A percentile compares a stretch with the other conserved stretches of the same genome.
Conservation (phyloP, 805 yeast genomes). For the Komagataella ulmi region DNA sequence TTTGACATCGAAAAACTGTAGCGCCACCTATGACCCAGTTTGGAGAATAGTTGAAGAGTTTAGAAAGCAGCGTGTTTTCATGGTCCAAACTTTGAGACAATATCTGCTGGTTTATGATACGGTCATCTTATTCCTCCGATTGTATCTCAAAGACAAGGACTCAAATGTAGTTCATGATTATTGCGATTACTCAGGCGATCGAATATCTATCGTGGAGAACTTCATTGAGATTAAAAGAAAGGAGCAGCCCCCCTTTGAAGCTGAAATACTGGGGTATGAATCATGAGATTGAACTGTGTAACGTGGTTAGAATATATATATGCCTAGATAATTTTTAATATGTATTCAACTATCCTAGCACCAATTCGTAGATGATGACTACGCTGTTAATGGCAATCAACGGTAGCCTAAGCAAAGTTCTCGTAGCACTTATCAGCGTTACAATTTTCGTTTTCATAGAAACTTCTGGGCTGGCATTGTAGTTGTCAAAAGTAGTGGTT, state of each 20-base stretch:
- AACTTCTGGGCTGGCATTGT: conserved; percentile 4
- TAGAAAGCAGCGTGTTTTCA: conserved; percentile 38
- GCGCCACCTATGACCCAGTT: conserved; percentile 24
- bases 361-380: conserved; percentile 37
- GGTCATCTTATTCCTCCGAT: conserved; percentile 12
- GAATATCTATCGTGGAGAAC: conserved; percentile 1
- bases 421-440: conserved; percentile 42
- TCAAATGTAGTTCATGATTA: not conserved
- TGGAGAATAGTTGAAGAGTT: conserved; percentile 31
- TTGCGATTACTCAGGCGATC: conserved; percentile 2
- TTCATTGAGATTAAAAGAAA: not conserved
- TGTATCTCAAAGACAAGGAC: not conserved
- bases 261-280: not conserved
- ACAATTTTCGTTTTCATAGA: conserved; percentile 32
- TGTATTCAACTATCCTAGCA: conserved; percentile 25
- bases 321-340: conserved; percentile 1
- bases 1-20: not conserved
- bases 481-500: conserved; percentile 2
- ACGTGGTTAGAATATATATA: not conserved
- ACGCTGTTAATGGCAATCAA: conserved; percentile 35
- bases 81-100: conserved; percentile 47
- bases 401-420: conserved; percentile 49
- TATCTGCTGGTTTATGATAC: conserved; percentile 36
- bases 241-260: not conserved
- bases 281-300: not conserved